Base-by-base conservation (phyloP, 2,329 filamentous ascomycete species). In the Leptographium procerum region DNA sequence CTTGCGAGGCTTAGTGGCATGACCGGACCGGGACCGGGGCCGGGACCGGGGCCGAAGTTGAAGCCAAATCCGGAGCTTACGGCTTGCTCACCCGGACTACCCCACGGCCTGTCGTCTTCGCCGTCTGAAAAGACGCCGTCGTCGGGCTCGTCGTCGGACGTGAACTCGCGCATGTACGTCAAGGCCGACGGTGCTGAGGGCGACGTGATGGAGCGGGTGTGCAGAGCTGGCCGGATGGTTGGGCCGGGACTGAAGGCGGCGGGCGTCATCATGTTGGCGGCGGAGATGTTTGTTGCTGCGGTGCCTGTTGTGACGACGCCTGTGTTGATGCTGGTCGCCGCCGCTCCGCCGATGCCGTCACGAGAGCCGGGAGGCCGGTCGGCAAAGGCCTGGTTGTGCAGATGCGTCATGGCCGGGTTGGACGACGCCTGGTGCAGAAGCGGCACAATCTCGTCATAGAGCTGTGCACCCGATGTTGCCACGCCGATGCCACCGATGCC, bases 381-480 rank as follows among this genome's bases (percentile, higher is more conserved):
- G 1, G 85, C 82, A 65, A 96, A 92, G 5, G 89, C 89, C 66
- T 50, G 47, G 16, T 91, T 95, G 65, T 96, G 90, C 70, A 97
- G 94, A 0, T 86, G 88, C 1, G 84, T 82, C 55, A 83, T 88
- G 43, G 87, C 86, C 53, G 53, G 36, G 63, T 85, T 92, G 13
- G 80, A 89, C 67, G 40, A 43, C 4, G 90, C 94, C 67, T 94
- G 89, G 65, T 94, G 88, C 7, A 96, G 74, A 56, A 96, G 95
- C 0, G 92, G 92, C 13, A 94, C 78, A 8, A 94, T 95, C 69
- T 96, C 90, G 66, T 96, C 91, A 70, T 97, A 96, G 0, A 96
- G 74, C 68, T 89, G 85, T 26, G 91, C 89, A 13, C 85, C 87
- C 1, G 85, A 85, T 63, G 94, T n/a, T n/a, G n/a, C n/a, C n/a